Conservation (phyloP, 129 eudicot species). For the Helichrysum umbraculigerum region DNA sequence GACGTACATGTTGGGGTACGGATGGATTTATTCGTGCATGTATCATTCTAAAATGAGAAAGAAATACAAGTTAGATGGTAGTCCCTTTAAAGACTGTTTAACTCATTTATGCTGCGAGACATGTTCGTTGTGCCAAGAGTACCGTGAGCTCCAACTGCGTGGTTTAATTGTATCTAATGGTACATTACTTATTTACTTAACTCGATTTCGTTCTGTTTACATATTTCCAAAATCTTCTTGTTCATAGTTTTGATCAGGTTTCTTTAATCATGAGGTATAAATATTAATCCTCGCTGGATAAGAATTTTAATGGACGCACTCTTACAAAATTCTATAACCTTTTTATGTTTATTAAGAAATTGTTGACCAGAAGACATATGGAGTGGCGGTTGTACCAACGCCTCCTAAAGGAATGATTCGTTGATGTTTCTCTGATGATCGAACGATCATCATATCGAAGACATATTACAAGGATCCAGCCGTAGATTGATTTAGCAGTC, state of each 20-base stretch:
- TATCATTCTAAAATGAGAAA: conserved; percentile 46
- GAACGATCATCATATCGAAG: too few species aligned
- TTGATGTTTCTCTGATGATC: too few species aligned
- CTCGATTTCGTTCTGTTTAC: too few species aligned
- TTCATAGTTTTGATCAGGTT: background rate
- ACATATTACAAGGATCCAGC: too few species aligned
- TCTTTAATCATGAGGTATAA: background rate
- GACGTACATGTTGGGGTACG: conserved; percentile 17
- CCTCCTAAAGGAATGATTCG: too few species aligned
- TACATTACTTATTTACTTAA: too few species aligned
- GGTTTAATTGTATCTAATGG: conserved; percentile 13
- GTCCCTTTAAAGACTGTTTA: conserved; percentile 38
- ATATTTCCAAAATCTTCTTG: background rate
- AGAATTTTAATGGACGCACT: background rate
- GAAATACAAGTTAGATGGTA: conserved; percentile 27
- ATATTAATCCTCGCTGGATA: background rate
- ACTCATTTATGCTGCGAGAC: conserved; percentile 42
- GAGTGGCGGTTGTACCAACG: background rate
- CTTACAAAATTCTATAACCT: background rate
- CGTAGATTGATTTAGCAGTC: too few species aligned
- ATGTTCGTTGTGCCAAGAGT: conserved; percentile 54
- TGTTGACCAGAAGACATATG: conserved; percentile 8
- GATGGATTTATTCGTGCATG: conserved; percentile 42
- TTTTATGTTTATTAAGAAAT: background rate
- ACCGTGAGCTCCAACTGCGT: conserved; percentile 52